Conservation (phyloP, 2,329 filamentous ascomycete species). For the Paraphoma chrysanthemicola region DNA sequence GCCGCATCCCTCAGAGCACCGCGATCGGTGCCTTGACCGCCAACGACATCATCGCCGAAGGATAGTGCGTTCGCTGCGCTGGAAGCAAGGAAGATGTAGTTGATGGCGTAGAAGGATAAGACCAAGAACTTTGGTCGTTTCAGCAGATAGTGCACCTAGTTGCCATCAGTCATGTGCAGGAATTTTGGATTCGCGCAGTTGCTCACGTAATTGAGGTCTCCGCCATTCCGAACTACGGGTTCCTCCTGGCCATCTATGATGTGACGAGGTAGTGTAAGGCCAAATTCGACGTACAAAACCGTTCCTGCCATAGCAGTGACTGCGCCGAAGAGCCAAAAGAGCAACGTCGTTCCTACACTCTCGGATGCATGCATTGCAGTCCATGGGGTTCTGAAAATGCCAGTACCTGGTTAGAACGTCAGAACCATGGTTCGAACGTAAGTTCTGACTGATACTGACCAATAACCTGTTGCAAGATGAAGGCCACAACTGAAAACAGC, state of each 20-base stretch:
- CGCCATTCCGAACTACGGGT: conserved; percentile 27
- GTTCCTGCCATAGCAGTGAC: conserved; percentile 19
- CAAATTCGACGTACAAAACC: conserved; percentile 26
- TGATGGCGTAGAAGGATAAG: conserved; percentile 15
- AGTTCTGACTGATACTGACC: conserved; percentile 3
- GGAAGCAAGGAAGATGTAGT: conserved; percentile 14
- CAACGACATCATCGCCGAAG: conserved; percentile 12
- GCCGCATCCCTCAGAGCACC: conserved; percentile 28
- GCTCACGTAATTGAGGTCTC: conserved; percentile 27
- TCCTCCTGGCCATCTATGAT: conserved; percentile 21
- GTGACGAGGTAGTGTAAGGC: conserved; percentile 23
- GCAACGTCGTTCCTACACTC: conserved; percentile 21
- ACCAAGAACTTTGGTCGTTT: conserved; percentile 19
- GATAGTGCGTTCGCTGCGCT: conserved; percentile 12
- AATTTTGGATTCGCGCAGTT: conserved; percentile 2
- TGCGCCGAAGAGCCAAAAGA: conserved; percentile 23
- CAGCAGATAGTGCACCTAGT: conserved; percentile 11
- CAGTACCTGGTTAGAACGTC: conserved; percentile 10
- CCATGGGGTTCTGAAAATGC: conserved; percentile 24
- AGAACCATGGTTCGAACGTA: neutral
- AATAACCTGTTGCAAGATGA: conserved; percentile 22
- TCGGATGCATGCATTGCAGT: conserved; percentile 21
- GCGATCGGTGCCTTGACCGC: neutral
- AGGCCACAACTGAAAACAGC: conserved; percentile 17
- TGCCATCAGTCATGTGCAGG: neutral